These are phyloP conservation scores for Diaporthe ilicicola DNA, from an alignment of 2,329 filamentous ascomycete species.

Conservation along the genomic window DNA sequence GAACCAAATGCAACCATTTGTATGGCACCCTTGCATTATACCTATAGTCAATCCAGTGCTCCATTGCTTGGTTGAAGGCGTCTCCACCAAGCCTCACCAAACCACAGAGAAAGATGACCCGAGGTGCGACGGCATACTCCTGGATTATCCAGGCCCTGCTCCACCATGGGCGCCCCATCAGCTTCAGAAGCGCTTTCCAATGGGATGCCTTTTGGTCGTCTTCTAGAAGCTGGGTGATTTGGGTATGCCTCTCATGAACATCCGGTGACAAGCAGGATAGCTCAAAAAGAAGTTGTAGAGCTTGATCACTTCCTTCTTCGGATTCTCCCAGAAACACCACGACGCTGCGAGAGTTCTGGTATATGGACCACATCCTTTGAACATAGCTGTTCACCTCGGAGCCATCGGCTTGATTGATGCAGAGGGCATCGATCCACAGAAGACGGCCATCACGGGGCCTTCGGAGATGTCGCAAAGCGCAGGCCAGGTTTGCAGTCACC, in stretches of 20 bases:
- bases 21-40: slow-evolving; percentile 1
- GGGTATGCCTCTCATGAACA: background rate
- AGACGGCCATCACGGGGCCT: background rate
- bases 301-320: background rate
- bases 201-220: background rate
- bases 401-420: slow-evolving; percentile 10
- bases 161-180: slow-evolving; percentile 9
- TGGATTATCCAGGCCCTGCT: slow-evolving; percentile 16
- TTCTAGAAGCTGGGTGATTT: background rate
- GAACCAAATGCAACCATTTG: background rate
- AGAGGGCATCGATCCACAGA: slow-evolving; percentile 20
- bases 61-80: background rate
- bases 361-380: slow-evolving; percentile 16
- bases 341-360: background rate
- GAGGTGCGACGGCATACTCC: slow-evolving; percentile 5
- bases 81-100: background rate
- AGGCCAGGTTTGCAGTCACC: slow-evolving; percentile 4
- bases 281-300: background rate
- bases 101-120: slow-evolving; percentile 8
- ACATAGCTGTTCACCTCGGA: slow-evolving; percentile 2
- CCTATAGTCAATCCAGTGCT: slow-evolving; percentile 15
- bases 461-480: background rate
- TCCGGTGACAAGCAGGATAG: background rate
- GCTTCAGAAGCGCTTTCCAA: background rate
- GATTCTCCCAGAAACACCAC: slow-evolving; percentile 15